Base-by-base conservation (phyloP, 2,329 filamentous ascomycete species). In the Aureobasidium sp. region DNA sequence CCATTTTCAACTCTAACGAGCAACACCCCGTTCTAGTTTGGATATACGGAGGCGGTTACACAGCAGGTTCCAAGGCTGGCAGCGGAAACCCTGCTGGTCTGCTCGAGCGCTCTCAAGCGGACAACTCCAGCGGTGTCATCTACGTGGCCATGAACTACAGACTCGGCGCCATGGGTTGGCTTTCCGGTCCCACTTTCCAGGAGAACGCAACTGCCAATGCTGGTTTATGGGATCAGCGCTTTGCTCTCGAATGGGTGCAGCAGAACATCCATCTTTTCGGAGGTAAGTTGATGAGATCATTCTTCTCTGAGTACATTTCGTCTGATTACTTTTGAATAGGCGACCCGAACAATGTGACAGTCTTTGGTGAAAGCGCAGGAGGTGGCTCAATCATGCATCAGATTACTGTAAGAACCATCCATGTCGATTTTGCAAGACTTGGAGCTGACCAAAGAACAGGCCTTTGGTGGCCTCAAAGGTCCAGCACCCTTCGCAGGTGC, bases 171-270 rank as follows among this genome's bases (percentile, higher is more conserved):
- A 78, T 81, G 67, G 80, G 80, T 5, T 82, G 73, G 72, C 69
- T 79, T 58, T 74, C 74, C 12, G 81, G 76, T 45, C 74, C 76
- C 22, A 78, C 70, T 27, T 72, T 80, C 48, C 73, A 77, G 36
- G 66, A 69, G 20, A 71, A 77, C 63, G 80, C 78, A 4, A 74
- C 73, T 3, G 72, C 78, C 2, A 84, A 84, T 66, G 77, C 75
- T 9, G 82, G 76, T 2, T 71, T 84, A 0, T 73, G 78, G 58
- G 82, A 85, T 63, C 83, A 85, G 67, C 75, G 80, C 14, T 72
- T 83, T 20, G 82, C 81, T 27, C 71, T 87, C 8, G 74, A 84
- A 66, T 87, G 84, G 84, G 76, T 85, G 3, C 77, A 81, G 60
- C 68, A 78, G 44, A 73, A 83, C 64, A 83, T 84, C 60, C 72